Percentiles rank a stretch among this genome's conserved stretches.
Evolutionary conservation across 176 grass and related monocot species (phyloP).

Genomic region (Zea luxurians): DNA sequence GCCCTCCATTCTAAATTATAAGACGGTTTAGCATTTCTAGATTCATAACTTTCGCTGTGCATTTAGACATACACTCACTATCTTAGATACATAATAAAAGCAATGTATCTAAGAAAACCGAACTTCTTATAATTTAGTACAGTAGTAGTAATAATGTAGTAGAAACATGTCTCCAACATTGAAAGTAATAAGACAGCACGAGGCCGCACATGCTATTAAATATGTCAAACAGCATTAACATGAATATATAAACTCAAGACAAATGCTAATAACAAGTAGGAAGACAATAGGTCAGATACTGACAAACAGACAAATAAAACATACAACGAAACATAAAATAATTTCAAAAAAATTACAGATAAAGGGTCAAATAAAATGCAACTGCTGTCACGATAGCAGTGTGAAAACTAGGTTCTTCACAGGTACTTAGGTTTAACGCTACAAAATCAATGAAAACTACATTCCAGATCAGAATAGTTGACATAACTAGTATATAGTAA

Average conservation of each 20-base stretch:
- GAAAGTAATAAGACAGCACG: not conserved
- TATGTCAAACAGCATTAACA: not conserved
- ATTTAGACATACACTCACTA: too few species aligned
- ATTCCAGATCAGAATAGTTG: not conserved
- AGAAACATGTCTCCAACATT: not conserved
- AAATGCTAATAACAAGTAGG: not conserved
- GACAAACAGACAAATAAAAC: conserved; percentile 3
- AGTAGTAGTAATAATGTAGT: not conserved
- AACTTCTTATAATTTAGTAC: too few species aligned
- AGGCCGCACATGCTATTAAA: conserved; percentile 1
- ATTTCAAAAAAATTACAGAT: not conserved
- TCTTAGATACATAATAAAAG: too few species aligned
- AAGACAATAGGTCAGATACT: conserved; percentile 4
- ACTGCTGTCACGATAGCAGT: not conserved
- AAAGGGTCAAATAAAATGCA: not conserved
- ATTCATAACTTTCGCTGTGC: too few species aligned
- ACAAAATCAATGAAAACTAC: not conserved
- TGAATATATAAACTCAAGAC: not conserved
- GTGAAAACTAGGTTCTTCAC: not conserved
- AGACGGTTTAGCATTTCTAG: too few species aligned
- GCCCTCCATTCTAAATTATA: too few species aligned
- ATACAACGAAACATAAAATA: not conserved
- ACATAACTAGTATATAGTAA: not conserved
- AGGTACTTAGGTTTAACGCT: not conserved
- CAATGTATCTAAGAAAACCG: too few species aligned